Percentiles rank a stretch among this genome's conserved stretches.
Conservation (phyloP, 2,329 filamentous ascomycete genomes). For the Pyrenophora tritici-repentis region DNA sequence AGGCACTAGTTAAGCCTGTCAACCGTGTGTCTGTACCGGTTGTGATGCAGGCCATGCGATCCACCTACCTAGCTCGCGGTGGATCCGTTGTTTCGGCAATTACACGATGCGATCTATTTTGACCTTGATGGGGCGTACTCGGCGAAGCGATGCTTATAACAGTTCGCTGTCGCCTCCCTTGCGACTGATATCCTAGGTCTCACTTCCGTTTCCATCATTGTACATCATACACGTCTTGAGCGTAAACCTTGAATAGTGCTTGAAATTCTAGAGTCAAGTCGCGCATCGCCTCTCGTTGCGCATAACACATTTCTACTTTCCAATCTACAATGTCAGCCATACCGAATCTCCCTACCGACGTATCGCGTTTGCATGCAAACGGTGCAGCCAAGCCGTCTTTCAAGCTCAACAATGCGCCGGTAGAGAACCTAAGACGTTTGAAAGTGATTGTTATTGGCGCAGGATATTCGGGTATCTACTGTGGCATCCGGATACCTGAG, state of each 20-base stretch:
- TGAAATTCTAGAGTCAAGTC: conserved; percentile 10
- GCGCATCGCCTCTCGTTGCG: not conserved
- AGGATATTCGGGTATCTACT: conserved; percentile 52
- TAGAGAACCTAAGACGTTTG: conserved; percentile 52
- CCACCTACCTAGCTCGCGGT: conserved; percentile 1
- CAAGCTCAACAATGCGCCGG: conserved; percentile 44
- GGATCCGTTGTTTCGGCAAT: conserved; percentile 18
- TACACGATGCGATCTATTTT: conserved; percentile 8
- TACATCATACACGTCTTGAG: conserved; percentile 18
- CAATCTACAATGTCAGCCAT: conserved; percentile 35
- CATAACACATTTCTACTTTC: not conserved
- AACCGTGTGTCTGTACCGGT: conserved; percentile 11
- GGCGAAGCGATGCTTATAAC: conserved; percentile 5
- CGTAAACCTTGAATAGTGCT: conserved; percentile 9
- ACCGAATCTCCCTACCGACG: conserved; percentile 34
- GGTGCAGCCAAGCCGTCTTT: conserved; percentile 18
- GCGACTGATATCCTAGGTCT: conserved; percentile 1
- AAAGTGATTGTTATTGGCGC: conserved; percentile 54
- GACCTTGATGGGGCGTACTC: not conserved
- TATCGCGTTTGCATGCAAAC: conserved; percentile 15
- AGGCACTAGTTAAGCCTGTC: not conserved
- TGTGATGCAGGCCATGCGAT: conserved; percentile 3
- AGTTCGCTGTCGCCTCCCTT: conserved; percentile 2
- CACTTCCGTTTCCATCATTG: conserved; percentile 9
- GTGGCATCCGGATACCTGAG: conserved; percentile 52